Evolutionary conservation across 495 filamentous ascomycete genomes (phyloP), one percentile per base, ranked within the genome.

Genomic region (Aspergillus egyptiacus): DNA sequence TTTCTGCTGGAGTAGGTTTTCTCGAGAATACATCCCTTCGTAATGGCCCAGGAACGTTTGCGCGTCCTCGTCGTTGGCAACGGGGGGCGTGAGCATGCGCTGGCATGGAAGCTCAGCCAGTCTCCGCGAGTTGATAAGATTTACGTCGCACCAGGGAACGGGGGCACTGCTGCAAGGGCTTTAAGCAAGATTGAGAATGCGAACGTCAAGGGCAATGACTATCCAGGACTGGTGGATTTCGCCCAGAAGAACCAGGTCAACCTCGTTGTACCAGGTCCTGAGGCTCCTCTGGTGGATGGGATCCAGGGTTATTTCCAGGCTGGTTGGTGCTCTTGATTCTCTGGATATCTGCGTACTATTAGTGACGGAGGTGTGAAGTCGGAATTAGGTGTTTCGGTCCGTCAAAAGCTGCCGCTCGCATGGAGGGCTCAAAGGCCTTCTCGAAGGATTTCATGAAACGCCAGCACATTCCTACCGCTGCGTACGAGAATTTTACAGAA

Each of bases 381-480:
- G 81, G 82, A 14, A 89, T 96, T 55, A 75, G 80, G 58, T 85
- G 82, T 68, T 98, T 95, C 57, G 93, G 93, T 11, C 93, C 93
- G 2, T 85, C 83, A 38, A 82, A 87, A 72, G 79, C 77, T 30
- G 94, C 93, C 31, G 91, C 94, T 23, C 77, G 78, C 44, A 86
- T 98, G 84, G 93, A 98, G 66, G 93, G 93, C 45, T 91, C 85
- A 64, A 97, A 98, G 74, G 85, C 91, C 11, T 97, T 94, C 69
- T 86, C 89, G 24, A 98, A 98, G 67, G 91, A 98, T 68, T 98
- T 98, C 65, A 98, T 98, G 94, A 80, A 86, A 65, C 80, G 82
- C 52, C 82, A 95, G 67, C 74, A 75, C 56, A 96, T 98, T 56
- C 91, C 93, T 31, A 97, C 93, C 2, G 93, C 94, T 6, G 77